Evolutionary conservation across 78 protist genomes (phyloP), one percentile per base, ranked within the genome.

Genomic region (Parvularia atlantis): DNA sequence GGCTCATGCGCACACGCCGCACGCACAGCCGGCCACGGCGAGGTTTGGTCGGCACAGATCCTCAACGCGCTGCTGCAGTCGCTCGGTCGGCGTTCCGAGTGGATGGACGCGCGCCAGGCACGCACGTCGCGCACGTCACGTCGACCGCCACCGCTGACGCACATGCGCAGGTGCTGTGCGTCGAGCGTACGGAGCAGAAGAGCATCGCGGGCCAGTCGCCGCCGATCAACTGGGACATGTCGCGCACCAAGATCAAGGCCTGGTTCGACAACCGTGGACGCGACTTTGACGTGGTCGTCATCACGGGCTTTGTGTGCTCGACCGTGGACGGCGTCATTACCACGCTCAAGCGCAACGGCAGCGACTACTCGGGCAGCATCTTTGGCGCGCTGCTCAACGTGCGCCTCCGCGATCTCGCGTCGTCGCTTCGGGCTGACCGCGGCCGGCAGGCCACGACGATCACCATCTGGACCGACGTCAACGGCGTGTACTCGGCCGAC

Each of bases 401-500:
- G 19, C 6, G 9, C 35, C 35, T 54, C 2, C 30, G 22, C 24
- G 24, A 7, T 17, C 24, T 14, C 13, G 24, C 13, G 24, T 2
- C 52, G 4, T n/a, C n/a, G n/a, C n/a, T n/a, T n/a, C n/a, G n/a
- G n/a, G n/a, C n/a, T n/a, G n/a, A n/a, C n/a, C n/a, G n/a, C n/a
- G n/a, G n/a, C n/a, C 66, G 43, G 40, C 41, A 54, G 39, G n/a
- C n/a, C n/a, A n/a, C n/a, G n/a, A 61, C 43, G 14, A 72, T 84
- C 33, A 70, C 77, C 53, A 77, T 77, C 35, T 84, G 88, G 88
- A 84, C 81, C 20, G 88, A 84, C 54, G 83, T 84, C 33, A 73
- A 84, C 28, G 88, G 88, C 43, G 73, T 84, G 14, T 72, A 71
- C 58, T 63, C 72, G 10, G 78, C 82, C 31, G 83, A 84, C 43